Evolutionary conservation across 345 rosid species (phyloP).

Genomic region (Acer saccharum): DNA sequence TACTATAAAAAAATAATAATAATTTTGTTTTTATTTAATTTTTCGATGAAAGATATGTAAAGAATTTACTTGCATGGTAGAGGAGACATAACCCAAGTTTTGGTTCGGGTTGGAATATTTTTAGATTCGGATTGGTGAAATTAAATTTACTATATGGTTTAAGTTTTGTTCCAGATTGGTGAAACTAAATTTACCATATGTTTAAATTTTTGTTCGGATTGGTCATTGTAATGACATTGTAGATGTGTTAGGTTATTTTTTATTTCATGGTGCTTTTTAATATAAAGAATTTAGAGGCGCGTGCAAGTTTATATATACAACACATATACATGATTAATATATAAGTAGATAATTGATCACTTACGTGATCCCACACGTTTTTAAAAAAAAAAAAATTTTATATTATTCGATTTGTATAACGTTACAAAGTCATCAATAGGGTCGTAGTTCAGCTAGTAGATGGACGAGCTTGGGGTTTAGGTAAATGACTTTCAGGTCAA

Average conservation of each 20-base stretch:
- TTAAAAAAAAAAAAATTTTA: too few species aligned
- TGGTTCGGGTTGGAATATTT: background rate
- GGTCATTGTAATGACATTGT: background rate
- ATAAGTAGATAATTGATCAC: too few species aligned
- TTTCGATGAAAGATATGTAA: constrained; percentile 24
- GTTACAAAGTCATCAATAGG: too few species aligned
- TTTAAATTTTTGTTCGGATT: background rate
- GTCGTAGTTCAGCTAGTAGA: too few species aligned
- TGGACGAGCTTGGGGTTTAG: too few species aligned
- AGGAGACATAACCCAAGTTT: constrained; percentile 17
- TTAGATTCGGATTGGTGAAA: constrained; percentile 13
- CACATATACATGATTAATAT: too few species aligned
- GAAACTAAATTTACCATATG: background rate
- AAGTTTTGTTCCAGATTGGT: background rate
- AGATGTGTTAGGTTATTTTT: background rate
- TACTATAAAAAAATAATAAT: background rate
- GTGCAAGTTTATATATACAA: background rate
- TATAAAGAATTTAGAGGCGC: background rate
- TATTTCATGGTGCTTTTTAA: background rate
- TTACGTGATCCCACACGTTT: too few species aligned
- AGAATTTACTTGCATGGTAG: background rate
- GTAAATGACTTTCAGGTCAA: too few species aligned
- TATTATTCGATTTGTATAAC: too few species aligned
- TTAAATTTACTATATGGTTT: background rate
- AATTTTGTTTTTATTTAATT: background rate